A percentile compares a stretch with the other conserved stretches of the same genome.
phyloP scores from a whole-genome alignment of 2,329 filamentous ascomycete species.

The Xylaria sp. region DNA sequence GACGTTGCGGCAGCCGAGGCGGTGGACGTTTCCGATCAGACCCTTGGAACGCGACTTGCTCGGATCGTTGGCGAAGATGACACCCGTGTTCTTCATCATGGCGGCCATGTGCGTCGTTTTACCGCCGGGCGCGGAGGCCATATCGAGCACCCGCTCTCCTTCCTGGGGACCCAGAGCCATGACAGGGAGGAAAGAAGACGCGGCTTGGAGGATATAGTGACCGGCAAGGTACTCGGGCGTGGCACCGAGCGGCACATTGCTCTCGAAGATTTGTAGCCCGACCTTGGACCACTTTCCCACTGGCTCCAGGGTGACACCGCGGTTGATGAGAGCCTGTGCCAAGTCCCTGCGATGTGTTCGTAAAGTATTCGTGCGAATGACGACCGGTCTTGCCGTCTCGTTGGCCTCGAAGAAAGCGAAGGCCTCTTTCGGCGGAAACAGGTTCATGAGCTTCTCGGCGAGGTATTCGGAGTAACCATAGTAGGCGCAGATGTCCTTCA shows the following conservation, averaged over 20 bases:
- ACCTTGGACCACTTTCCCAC: conserved; percentile 99
- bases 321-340: conserved; percentile 67
- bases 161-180: conserved; percentile 97
- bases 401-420: conserved; percentile 99
- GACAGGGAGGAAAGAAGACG: conserved; percentile 93
- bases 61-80: conserved; percentile 94
- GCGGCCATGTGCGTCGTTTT: conserved; percentile 97
- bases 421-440: conserved; percentile 91
- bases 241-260: conserved; percentile 73
- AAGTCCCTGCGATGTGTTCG: conserved; percentile 77
- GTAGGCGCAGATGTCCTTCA: conserved; percentile 93
- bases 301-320: conserved; percentile 89
- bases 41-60: conserved; percentile 93
- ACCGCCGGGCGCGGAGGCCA: conserved; percentile 94
- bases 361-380: conserved; percentile 96
- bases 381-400: conserved; percentile 89
- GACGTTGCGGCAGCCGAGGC: conserved; percentile 88
- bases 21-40: conserved; percentile 97
- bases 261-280: conserved; percentile 91
- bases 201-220: conserved; percentile 97
- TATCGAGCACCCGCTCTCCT: conserved; percentile 86
- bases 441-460: conserved; percentile 91
- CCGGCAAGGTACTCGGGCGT: conserved; percentile 97
- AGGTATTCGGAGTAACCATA: conserved; percentile 95
- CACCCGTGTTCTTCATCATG: conserved; percentile 95